Evolutionary conservation across 148 eudicot species (phyloP), one percentile per base, ranked within the genome.

Genomic region (Gaultheria prostrata): DNA sequence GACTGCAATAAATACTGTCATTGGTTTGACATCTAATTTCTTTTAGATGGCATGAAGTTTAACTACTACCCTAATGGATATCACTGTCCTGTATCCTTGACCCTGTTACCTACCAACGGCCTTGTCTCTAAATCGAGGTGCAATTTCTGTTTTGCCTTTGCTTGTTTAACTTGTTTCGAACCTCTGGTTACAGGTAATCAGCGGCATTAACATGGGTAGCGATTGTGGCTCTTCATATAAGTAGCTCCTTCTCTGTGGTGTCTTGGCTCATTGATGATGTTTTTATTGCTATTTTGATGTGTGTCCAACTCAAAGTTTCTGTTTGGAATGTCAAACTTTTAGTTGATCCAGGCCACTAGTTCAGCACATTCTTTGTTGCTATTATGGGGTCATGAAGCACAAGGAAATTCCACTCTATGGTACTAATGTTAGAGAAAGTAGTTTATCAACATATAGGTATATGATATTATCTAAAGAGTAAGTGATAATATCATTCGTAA

Each of bases 191-290:
- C 93, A 96, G 99, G 99, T 97, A 45, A 87, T 97, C 83, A 97
- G 98, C 87, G 99, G 99, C 87, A 97, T 97, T 89, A 97, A 97
- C 84, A 93, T 84, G 93, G 98, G 99, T 86, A 93, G 94, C 92
- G 94, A 97, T 84, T 93, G 97, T 71, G 98, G 99, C 87, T 92
- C 89, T 91, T 94, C 86, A 88, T 92, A 97, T 97, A 26, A 91
- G 99, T 92, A 84, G 72, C 78, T 85, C 56, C 74, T 78, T 43
- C 48, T 56, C 61, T 12, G 2, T 32, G 4, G 45, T n/a, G 56
- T 65, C 48, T 54, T 56, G 13, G 53, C 10, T 74, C 43, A 33
- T 85, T 9, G 56, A 35, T 39, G 48, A 69, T 54, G 54, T 50
- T 18, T 67, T 14, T 20, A 7, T 61, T 85, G 54, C 51, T 46